Evolutionary conservation across 2,329 filamentous ascomycete species (phyloP).

Genomic region (Podosphaera leucotricha): DNA sequence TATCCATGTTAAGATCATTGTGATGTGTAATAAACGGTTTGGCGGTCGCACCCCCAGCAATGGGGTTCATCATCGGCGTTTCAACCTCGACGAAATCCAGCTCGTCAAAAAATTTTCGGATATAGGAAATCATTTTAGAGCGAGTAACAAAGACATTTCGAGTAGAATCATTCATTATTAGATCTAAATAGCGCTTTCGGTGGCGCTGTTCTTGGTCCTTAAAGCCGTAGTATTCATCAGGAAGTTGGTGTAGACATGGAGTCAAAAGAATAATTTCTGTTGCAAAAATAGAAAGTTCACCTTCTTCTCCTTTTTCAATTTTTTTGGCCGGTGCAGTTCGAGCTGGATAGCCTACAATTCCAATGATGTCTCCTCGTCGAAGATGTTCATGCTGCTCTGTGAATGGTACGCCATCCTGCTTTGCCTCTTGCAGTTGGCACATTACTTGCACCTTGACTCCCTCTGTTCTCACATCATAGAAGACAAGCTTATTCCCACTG

Average conservation of each 20-base stretch:
- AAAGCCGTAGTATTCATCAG: constrained; percentile 79
- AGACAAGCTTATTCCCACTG: constrained; percentile 64
- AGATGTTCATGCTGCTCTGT: constrained; percentile 76
- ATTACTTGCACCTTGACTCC: constrained; percentile 72
- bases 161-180: constrained; percentile 78
- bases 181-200: constrained; percentile 80
- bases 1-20: constrained; percentile 84
- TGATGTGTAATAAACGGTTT: constrained; percentile 89
- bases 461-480: constrained; percentile 67
- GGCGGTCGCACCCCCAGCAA: constrained; percentile 85
- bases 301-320: constrained; percentile 51
- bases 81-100: constrained; percentile 83
- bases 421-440: constrained; percentile 63
- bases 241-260: constrained; percentile 76
- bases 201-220: constrained; percentile 87
- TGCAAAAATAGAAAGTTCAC: constrained; percentile 86
- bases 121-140: constrained; percentile 68
- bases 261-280: constrained; percentile 65
- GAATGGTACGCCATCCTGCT: constrained; percentile 42
- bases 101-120: constrained; percentile 69
- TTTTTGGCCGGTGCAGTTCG: constrained; percentile 79
- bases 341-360: constrained; percentile 62
- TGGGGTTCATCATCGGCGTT: constrained; percentile 92
- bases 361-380: constrained; percentile 79
- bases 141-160: constrained; percentile 67